phyloP scores from a whole-genome alignment of 2,329 filamentous ascomycete genomes.

The Cordyceps cateniannulata region DNA sequence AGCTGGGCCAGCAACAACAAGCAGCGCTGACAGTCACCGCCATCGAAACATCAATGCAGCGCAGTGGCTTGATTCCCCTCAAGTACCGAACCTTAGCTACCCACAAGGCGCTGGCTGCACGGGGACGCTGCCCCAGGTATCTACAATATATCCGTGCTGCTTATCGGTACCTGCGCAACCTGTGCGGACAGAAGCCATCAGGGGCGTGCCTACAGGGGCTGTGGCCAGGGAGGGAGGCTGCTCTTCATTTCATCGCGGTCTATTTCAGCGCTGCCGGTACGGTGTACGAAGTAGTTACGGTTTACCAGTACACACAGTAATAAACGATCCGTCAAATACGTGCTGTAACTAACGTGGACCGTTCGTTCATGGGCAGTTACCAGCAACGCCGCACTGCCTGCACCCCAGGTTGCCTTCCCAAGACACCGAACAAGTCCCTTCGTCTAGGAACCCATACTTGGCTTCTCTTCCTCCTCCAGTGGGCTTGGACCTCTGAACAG shows the following conservation, averaged over 20 bases:
- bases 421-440: neutral
- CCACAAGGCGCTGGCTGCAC: neutral
- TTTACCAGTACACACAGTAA: too few species aligned
- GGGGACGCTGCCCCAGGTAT: too few species aligned
- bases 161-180: neutral
- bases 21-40: neutral
- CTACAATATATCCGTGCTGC: too few species aligned
- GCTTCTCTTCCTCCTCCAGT: neutral
- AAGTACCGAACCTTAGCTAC: neutral
- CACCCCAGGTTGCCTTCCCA: neutral
- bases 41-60: neutral
- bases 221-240: neutral
- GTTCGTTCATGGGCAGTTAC: too few species aligned
- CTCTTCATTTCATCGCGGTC: neutral
- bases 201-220: neutral
- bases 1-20: neutral
- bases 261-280: too few species aligned
- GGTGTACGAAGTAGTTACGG: too few species aligned
- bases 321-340: neutral
- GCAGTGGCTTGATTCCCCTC: neutral
- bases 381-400: neutral
- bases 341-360: neutral
- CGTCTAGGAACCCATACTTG: neutral
- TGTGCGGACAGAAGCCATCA: neutral
- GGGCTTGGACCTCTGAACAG: constrained; percentile 1